Base-by-base conservation (phyloP, 192 early-diverging fungal species). In the Thamnidium elegans region DNA sequence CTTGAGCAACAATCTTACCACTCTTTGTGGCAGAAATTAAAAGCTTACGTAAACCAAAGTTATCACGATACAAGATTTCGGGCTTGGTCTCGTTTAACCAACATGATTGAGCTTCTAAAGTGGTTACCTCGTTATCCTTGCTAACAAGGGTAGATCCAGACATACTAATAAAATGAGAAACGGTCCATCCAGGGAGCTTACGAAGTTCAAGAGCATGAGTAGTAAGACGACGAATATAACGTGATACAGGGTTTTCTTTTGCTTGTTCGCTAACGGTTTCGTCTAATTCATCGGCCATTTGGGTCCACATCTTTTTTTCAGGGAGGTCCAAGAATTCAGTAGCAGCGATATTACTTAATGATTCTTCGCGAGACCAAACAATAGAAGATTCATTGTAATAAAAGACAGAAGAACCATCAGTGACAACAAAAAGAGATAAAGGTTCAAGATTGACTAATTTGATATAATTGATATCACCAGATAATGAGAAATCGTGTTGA, bases 41-140 rank as follows among this genome's bases (percentile, higher is more conserved):
- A n/a, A 98, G 78, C 73, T 98, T 96, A 62, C 92, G 87, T 62
- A 96, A 82, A 2, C 97, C 97, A 79, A 87, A 84, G 55, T 77
- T 73, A 56, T 91, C 90, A 15, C 86, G 70, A 50, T 84, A 76
- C 10, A 85, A 62, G 32, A 69, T 56, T 7, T 70, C 69, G 0
- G 45, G 17, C 8, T 10, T 10, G 3, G 59, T 21, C 6, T 17
- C 5, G 21, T 55, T 60, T n/a, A 68, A 61, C 45, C 46, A 51
- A 44, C 66, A 68, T 0, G 63, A 14, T 20, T 74, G 75, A 15
- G 63, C 53, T 23, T 65, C 39, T 19, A 68, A 36, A 13, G 30
- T 14, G 1, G 30, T 20, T 1, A 62, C 32, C 26, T 63, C 51
- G 36, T 20, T 15, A 56, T 52, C 3, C 32, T 61, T 51, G 45